These are phyloP conservation scores for Knufia fluminis DNA, from an alignment of 2,329 filamentous ascomycete species.

Conservation along the genomic window DNA sequence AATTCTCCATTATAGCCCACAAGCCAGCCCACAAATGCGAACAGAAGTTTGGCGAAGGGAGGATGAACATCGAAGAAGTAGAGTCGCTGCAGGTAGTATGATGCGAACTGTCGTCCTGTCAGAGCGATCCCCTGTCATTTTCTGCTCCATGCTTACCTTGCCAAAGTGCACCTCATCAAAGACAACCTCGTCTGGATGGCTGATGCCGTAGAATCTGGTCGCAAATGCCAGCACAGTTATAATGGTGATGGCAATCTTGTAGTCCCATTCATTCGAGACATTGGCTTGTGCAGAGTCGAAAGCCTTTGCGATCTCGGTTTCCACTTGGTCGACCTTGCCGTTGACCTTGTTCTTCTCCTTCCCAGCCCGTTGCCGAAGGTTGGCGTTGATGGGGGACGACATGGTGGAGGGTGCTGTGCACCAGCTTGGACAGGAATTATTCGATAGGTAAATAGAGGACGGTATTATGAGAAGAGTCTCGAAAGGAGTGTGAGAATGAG, in stretches of 20 bases:
- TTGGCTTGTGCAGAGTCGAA: conserved; percentile 23
- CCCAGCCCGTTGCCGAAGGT: conserved; percentile 20
- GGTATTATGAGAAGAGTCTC: background rate
- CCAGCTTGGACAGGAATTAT: background rate
- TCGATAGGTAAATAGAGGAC: background rate
- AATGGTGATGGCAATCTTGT: conserved; percentile 66
- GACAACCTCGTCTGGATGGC: conserved; percentile 89
- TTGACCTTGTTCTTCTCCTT: conserved; percentile 20
- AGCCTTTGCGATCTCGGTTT: conserved; percentile 12
- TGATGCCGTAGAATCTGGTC: conserved; percentile 93
- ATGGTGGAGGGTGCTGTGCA: background rate
- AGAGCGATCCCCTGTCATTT: background rate
- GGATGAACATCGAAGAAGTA: conserved; percentile 99
- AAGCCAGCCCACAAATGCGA: conserved; percentile 93
- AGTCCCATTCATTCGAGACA: conserved; percentile 63
- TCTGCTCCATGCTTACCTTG: conserved; percentile 57
- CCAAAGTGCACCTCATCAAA: conserved; percentile 99
- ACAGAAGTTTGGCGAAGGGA: conserved; percentile 94
- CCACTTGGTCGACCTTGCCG: conserved; percentile 14
- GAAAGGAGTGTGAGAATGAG: conserved; percentile 7
- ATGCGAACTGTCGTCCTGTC: conserved; percentile 36
- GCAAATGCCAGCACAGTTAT: conserved; percentile 78
- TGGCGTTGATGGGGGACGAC: conserved; percentile 20
- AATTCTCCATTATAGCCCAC: conserved; percentile 96
- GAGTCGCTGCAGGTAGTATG: conserved; percentile 82